Conservation (phyloP, 2,329 filamentous ascomycete genomes). For the Fusarium nelsonii region DNA sequence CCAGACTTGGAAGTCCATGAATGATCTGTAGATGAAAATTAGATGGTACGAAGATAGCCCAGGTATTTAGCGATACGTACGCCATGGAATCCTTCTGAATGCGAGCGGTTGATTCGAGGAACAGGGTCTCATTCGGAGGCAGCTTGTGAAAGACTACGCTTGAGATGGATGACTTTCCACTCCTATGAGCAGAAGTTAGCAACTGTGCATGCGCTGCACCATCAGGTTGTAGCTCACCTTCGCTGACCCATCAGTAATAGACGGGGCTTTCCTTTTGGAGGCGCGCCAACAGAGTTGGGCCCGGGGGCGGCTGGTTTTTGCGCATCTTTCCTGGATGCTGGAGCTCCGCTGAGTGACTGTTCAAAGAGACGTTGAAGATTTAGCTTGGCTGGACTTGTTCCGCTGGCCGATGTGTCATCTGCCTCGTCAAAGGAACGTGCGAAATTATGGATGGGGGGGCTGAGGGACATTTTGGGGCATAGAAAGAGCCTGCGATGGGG, state of each 20-base stretch:
- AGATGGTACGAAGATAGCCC: neutral
- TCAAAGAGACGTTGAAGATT: slow-evolving; percentile 72
- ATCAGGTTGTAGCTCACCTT: slow-evolving; percentile 68
- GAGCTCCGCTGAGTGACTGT: slow-evolving; percentile 68
- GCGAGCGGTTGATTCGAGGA: slow-evolving; percentile 92
- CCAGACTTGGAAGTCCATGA: slow-evolving; percentile 99
- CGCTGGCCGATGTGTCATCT: slow-evolving; percentile 51
- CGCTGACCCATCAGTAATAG: slow-evolving; percentile 95
- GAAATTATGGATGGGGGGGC: slow-evolving; percentile 49
- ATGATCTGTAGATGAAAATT: slow-evolving; percentile 72
- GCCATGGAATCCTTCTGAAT: slow-evolving; percentile 97
- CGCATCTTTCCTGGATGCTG: slow-evolving; percentile 64
- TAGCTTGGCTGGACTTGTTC: slow-evolving; percentile 70
- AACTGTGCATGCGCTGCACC: neutral
- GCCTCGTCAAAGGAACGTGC: slow-evolving; percentile 44
- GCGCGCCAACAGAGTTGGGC: slow-evolving; percentile 54
- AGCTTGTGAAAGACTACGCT: slow-evolving; percentile 99
- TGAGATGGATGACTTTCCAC: slow-evolving; percentile 97
- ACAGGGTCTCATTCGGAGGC: slow-evolving; percentile 93
- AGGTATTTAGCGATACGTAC: slow-evolving; percentile 65
- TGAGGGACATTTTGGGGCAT: slow-evolving; percentile 51
- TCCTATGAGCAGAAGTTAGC: slow-evolving; percentile 66
- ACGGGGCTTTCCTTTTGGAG: slow-evolving; percentile 79
- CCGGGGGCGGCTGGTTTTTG: slow-evolving; percentile 59
- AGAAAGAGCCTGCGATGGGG: neutral